Evolutionary conservation across 2,329 filamentous ascomycete species (phyloP).

Genomic region (Diaporthe sp.): DNA sequence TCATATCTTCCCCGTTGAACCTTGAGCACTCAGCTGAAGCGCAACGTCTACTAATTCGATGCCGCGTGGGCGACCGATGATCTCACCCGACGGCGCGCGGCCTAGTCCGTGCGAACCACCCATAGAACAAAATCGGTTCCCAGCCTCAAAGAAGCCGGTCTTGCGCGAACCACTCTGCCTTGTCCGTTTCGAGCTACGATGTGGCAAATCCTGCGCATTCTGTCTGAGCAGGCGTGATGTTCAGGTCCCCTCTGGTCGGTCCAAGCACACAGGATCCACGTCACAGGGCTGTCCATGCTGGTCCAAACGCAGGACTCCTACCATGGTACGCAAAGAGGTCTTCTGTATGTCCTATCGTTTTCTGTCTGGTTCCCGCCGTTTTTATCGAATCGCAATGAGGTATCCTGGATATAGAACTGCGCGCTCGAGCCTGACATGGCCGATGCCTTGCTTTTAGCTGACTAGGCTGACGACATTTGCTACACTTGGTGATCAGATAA

Average conservation of each 20-base stretch:
- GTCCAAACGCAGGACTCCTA: not conserved
- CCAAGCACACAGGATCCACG: not conserved
- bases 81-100: not conserved
- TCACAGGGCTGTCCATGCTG: not conserved
- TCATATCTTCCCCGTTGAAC: not conserved
- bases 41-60: conserved; percentile 4
- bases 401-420: not conserved
- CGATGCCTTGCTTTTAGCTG: not conserved
- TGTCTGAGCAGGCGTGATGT: too few species aligned
- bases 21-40: not conserved
- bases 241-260: not conserved
- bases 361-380: not conserved
- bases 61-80: not conserved
- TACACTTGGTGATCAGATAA: not conserved
- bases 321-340: not conserved
- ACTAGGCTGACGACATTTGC: not conserved
- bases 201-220: not conserved
- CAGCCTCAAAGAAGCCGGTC: not conserved
- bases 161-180: not conserved
- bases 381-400: not conserved
- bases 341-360: not conserved
- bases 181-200: too few species aligned
- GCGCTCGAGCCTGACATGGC: not conserved
- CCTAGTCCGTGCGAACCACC: not conserved
- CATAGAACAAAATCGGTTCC: not conserved